Conservation (phyloP, 2,329 filamentous ascomycete genomes). For the Xylariaceae sp. region DNA sequence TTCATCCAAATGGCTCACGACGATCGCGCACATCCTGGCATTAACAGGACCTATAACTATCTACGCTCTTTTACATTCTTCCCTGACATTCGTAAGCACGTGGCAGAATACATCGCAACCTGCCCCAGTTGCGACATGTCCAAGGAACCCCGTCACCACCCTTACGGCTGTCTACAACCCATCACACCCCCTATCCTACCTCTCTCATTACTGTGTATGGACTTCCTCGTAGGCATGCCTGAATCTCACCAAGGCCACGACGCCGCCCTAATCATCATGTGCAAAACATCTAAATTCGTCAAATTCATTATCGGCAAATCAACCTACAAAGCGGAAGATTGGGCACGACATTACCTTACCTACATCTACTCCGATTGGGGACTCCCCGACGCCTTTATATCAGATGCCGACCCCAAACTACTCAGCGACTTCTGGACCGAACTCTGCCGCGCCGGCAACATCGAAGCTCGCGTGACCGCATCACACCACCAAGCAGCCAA, state of each 20-base stretch:
- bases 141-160: not conserved
- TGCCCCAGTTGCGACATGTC: not conserved
- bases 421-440: not conserved
- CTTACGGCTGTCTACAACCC: not conserved
- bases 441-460: not conserved
- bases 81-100: not conserved
- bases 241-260: not conserved
- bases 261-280: not conserved
- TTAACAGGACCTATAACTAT: not conserved
- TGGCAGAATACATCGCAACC: not conserved
- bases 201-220: not conserved
- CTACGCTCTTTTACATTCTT: not conserved
- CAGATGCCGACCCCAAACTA: not conserved
- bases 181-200: not conserved
- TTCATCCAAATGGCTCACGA: not conserved
- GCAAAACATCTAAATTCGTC: not conserved
- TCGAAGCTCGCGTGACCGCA: not conserved
- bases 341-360: not conserved
- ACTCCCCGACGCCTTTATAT: not conserved
- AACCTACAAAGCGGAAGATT: not conserved
- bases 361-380: not conserved
- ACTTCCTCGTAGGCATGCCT: not conserved
- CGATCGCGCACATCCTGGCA: not conserved
- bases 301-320: not conserved
- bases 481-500: not conserved